phyloP scores from a whole-genome alignment of 2,329 filamentous ascomycete genomes.

The Scolecobasidium constrictum region DNA sequence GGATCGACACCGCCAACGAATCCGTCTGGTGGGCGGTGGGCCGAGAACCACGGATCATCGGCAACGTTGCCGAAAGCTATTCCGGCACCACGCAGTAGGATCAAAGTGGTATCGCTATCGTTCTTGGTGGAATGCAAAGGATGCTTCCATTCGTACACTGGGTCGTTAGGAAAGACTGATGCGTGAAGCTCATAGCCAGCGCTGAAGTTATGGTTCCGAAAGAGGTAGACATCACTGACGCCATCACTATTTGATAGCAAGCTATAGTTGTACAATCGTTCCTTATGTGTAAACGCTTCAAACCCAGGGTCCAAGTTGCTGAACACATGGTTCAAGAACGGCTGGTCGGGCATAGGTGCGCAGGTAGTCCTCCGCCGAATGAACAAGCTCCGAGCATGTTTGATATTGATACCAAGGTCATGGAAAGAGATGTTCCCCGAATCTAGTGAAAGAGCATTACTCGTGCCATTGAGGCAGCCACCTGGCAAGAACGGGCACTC shows the following conservation, averaged over 20 bases:
- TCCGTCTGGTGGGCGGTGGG: background rate
- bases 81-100: background rate
- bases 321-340: background rate
- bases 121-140: background rate
- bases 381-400: background rate
- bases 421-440: slow-evolving; percentile 1
- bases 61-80: background rate
- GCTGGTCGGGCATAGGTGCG: background rate
- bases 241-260: background rate
- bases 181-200: background rate
- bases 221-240: background rate
- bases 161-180: background rate
- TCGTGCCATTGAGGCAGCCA: background rate
- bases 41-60: slow-evolving; percentile 1
- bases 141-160: background rate
- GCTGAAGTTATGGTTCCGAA: background rate
- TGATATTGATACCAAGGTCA: background rate
- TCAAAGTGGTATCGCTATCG: background rate
- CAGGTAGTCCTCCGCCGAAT: background rate
- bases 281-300: background rate
- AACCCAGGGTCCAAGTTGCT: background rate
- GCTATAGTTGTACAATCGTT: background rate
- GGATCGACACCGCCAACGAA: background rate
- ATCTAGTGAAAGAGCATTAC: background rate
- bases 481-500: no score